Conservation (phyloP, 139 green algal species). For the Bryopsis sp. region DNA sequence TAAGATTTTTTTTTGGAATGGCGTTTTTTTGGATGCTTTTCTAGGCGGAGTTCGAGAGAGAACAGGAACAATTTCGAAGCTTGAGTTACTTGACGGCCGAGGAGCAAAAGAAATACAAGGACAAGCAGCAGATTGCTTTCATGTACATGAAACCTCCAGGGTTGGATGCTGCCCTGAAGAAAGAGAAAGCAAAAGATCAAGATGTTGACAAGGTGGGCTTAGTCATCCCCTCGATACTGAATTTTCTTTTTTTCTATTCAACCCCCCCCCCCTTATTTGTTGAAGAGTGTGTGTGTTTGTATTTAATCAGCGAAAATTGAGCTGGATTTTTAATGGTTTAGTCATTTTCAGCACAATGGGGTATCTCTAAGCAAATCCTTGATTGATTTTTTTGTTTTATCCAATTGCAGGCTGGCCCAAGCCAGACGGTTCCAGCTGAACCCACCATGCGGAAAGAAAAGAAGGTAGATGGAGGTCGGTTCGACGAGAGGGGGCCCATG, state of each 20-base stretch:
- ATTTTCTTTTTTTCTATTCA: too few relatives aligned
- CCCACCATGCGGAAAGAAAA: not conserved
- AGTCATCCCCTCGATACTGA: too few relatives aligned
- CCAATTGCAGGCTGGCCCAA: too few relatives aligned
- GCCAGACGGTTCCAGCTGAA: too few relatives aligned
- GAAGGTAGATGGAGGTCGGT: not conserved
- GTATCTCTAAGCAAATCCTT: too few relatives aligned
- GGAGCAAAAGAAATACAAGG: conserved; percentile 17
- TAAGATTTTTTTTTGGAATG: too few relatives aligned
- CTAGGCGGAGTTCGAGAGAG: conserved; percentile 11
- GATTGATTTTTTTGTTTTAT: too few relatives aligned
- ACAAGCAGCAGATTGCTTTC: conserved; percentile 16
- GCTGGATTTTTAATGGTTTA: too few relatives aligned
- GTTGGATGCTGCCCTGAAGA: conserved; percentile 4
- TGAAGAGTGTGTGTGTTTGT: not conserved
- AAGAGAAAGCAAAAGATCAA: conserved; percentile 1
- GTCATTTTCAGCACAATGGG: too few relatives aligned
- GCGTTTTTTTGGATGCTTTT: too few relatives aligned
- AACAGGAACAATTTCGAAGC: conserved; percentile 19
- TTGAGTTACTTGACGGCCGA: conserved; percentile 4
- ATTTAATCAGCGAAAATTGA: not conserved
- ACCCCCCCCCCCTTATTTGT: not conserved
- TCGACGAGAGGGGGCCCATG: conserved; percentile 13
- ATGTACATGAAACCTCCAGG: conserved; percentile 21
- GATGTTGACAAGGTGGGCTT: not conserved